Evolutionary conservation across 495 filamentous ascomycete genomes (phyloP), one percentile per base, ranked within the genome.

Genomic region (Penicillium atrosanguineum): DNA sequence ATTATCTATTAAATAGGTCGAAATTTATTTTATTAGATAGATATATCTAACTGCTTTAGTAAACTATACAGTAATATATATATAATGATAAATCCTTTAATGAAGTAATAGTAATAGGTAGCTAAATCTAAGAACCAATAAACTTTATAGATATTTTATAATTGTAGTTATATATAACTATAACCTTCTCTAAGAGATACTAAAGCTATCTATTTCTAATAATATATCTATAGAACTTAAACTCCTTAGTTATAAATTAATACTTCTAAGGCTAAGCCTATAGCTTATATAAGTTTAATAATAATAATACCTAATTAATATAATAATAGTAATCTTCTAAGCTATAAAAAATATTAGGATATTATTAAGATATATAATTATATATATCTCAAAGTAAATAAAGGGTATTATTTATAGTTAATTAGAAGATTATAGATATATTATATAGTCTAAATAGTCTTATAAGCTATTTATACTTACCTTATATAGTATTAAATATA

Each of bases 391-490:
- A 29, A 9, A 25, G 26, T 14, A 18, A 16, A 6, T 31, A 37
- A 19, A 44, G 12, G 7, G 8, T 26, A 14, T n/a, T 53, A 46
- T 53, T 53, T 46, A 53, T 46, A 29, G 46, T 28, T 21, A 21
- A 21, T 41, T 53, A 53, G 20, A 53, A 53, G 4, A 12, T 53
- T n/a, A 31, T 36, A 21, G 20, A 15, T 16, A 20, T 41, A 41
- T 53, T 53, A 46, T 53, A 53, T 4, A 46, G 43, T 2, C 49
- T 44, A 44, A 52, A 52, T 44, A 44, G 44, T 46, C 46, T 53
- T n/a, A 18, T 20, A 29, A 53, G 36, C 44, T 53, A 53, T 31
- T 53, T 46, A 46, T 53, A 53, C 21, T 53, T 53, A 40, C 23
- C 44, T 29, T 53, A 53, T 5, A 46, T 53, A 4, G 6, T 53